phyloP scores from a whole-genome alignment of 1,284 basidiomycete genomes.

The Prillingera fragicola region DNA sequence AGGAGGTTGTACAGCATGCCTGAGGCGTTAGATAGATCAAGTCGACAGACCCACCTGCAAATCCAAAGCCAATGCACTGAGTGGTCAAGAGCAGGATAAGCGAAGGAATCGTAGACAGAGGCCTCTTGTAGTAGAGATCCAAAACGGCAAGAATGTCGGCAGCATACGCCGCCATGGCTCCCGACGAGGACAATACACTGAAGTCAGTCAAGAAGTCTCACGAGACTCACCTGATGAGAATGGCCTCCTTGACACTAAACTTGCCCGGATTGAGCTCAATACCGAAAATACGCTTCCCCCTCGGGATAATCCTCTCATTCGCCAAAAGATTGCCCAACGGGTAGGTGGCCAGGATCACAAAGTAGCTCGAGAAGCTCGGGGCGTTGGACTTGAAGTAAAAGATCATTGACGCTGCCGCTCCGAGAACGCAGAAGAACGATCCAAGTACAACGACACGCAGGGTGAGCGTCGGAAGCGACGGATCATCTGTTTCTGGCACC shows the following conservation, averaged over 20 bases:
- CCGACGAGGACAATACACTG: conserved; percentile 51
- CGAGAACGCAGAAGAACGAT: conserved; percentile 52
- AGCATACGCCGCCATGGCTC: conserved; percentile 48
- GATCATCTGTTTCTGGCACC: conserved; percentile 54
- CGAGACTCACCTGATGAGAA: conserved; percentile 40
- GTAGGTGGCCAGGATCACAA: conserved; percentile 53
- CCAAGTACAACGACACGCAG: conserved; percentile 53
- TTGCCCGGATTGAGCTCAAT: conserved; percentile 51
- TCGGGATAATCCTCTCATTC: conserved; percentile 29
- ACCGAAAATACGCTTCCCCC: conserved; percentile 29
- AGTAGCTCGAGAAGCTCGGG: conserved; percentile 53
- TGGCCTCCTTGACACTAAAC: conserved; percentile 51
- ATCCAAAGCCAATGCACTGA: conserved; percentile 54
- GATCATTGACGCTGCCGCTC: conserved; percentile 51
- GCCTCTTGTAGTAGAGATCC: conserved; percentile 48
- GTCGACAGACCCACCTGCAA: conserved; percentile 45
- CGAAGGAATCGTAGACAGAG: conserved; percentile 41
- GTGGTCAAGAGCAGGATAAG: conserved; percentile 56
- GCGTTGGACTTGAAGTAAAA: conserved; percentile 52
- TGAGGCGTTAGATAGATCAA: conserved; percentile 4
- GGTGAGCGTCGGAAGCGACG: conserved; percentile 52
- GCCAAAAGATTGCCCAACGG: conserved; percentile 49
- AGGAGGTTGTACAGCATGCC: conserved; percentile 48
- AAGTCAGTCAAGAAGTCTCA: conserved; percentile 11
- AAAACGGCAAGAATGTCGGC: conserved; percentile 51